These are phyloP conservation scores for Brassica juncea DNA, from an alignment of 345 rosid species.

Conservation along the genomic window DNA sequence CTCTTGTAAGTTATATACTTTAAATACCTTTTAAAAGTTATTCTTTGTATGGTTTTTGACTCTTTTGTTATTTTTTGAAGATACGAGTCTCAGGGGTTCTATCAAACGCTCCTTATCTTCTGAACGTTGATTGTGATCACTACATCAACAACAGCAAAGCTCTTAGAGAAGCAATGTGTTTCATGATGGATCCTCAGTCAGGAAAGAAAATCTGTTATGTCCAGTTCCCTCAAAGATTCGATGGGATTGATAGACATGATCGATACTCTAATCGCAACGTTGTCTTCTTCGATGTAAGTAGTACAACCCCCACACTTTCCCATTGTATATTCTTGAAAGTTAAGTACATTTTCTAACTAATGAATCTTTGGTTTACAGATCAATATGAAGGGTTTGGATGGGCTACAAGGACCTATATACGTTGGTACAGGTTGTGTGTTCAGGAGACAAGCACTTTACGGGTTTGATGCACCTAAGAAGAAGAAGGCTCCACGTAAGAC, in stretches of 20 bases:
- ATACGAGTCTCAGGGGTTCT: slow-evolving; percentile 95
- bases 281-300: slow-evolving; percentile 93
- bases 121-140: slow-evolving; percentile 97
- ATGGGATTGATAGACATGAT: slow-evolving; percentile 97
- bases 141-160: slow-evolving; percentile 96
- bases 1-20: slow-evolving; percentile 57
- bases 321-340: neutral
- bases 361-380: slow-evolving; percentile 54
- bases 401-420: slow-evolving; percentile 97
- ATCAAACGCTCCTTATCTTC: slow-evolving; percentile 93
- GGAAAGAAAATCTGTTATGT: slow-evolving; percentile 98
- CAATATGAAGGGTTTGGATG: slow-evolving; percentile 98
- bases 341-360: neutral
- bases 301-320: slow-evolving; percentile 7
- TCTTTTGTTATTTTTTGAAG: slow-evolving; percentile 41
- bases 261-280: slow-evolving; percentile 95
- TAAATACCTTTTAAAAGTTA: no score
- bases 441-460: slow-evolving; percentile 93
- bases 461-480: slow-evolving; percentile 80
- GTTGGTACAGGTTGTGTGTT: slow-evolving; percentile 98
- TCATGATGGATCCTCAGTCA: slow-evolving; percentile 95
- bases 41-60: slow-evolving; percentile 14
- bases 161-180: slow-evolving; percentile 98
- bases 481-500: slow-evolving; percentile 92
- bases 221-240: slow-evolving; percentile 99